phyloP scores from a whole-genome alignment of 2,329 filamentous ascomycete species.

The Metarhizium rileyi region DNA sequence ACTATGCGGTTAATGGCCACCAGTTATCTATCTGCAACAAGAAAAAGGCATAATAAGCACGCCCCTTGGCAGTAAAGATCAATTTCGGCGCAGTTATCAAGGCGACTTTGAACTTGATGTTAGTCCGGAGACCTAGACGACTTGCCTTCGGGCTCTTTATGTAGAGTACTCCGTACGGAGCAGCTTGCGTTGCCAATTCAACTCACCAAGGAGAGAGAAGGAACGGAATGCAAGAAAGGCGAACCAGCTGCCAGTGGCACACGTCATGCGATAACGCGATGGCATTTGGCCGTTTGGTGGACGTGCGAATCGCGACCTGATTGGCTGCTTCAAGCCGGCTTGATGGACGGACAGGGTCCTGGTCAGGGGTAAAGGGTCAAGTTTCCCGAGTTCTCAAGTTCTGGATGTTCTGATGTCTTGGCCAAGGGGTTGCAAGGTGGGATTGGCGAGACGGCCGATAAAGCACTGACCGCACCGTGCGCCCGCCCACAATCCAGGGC shows the following conservation, averaged over 20 bases:
- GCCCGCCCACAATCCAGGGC: neutral
- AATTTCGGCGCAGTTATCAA: too few species aligned
- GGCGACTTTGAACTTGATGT: too few species aligned
- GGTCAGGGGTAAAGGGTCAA: conserved; percentile 14
- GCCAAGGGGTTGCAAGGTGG: conserved; percentile 4
- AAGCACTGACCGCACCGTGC: neutral
- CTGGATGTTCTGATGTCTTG: conserved; percentile 3
- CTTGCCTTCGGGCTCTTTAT: too few species aligned
- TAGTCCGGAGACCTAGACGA: too few species aligned
- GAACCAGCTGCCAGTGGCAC: neutral
- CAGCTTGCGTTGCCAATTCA: too few species aligned
- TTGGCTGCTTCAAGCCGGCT: conserved; percentile 7
- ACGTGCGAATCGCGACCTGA: conserved; percentile 6
- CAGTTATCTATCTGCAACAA: too few species aligned
- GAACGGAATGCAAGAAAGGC: neutral
- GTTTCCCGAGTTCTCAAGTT: conserved; percentile 1
- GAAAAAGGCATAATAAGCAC: too few species aligned
- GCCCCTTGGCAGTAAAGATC: too few species aligned
- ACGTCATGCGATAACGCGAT: conserved; percentile 2
- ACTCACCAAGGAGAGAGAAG: neutral
- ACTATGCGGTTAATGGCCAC: too few species aligned
- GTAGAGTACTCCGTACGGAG: too few species aligned
- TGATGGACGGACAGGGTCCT: conserved; percentile 8
- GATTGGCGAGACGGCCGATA: neutral
- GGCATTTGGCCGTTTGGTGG: conserved; percentile 10